Evolutionary conservation across 495 filamentous ascomycete species (phyloP).

Genomic region (Talaromyces thailandensis): DNA sequence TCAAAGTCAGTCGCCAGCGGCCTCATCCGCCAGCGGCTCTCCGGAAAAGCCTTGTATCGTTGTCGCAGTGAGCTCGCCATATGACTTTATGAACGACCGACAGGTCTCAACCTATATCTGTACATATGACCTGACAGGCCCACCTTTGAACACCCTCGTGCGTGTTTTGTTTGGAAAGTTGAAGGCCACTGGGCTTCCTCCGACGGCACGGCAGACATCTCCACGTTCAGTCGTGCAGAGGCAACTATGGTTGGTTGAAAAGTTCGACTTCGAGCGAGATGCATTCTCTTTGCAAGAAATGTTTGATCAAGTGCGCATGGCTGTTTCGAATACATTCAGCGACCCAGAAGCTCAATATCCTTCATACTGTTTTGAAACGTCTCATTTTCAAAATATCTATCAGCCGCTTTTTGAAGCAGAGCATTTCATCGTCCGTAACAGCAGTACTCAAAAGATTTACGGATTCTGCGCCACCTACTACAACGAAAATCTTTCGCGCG

Average conservation of each 20-base stretch:
- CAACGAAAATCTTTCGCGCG: neutral
- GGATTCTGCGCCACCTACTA: conserved; percentile 4
- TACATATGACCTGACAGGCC: conserved; percentile 3
- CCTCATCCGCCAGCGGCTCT: no score
- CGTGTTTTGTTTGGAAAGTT: conserved; percentile 3
- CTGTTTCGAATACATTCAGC: conserved; percentile 3
- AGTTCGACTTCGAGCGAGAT: neutral
- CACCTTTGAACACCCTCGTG: neutral
- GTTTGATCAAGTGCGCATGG: conserved; percentile 5
- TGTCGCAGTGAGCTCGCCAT: conserved; percentile 4
- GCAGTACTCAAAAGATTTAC: conserved; percentile 5
- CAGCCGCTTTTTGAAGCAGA: neutral
- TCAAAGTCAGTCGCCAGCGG: neutral
- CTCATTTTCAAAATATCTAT: neutral
- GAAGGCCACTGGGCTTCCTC: neutral
- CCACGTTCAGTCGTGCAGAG: neutral
- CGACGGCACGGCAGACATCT: neutral
- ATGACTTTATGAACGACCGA: conserved; percentile 6
- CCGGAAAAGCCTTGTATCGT: conserved; percentile 2
- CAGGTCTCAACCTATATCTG: conserved; percentile 3
- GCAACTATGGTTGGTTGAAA: conserved; percentile 5
- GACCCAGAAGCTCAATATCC: conserved; percentile 7
- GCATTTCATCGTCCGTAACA: conserved; percentile 2
- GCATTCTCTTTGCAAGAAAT: neutral
- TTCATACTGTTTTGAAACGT: conserved; percentile 3